Base-by-base conservation (phyloP, 2,329 filamentous ascomycete species). In the Torrubiella hemipterigena region DNA sequence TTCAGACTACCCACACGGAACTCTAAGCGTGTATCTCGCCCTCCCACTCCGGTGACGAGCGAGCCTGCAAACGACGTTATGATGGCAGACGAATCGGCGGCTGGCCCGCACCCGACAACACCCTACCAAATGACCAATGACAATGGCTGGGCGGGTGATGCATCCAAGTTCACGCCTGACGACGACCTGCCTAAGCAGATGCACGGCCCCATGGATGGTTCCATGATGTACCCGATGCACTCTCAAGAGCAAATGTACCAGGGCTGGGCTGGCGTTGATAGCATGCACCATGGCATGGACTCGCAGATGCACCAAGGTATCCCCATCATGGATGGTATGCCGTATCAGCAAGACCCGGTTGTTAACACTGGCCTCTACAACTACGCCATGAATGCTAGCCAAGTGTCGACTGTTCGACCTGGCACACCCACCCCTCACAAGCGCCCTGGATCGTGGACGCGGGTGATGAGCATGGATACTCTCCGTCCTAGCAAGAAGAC, bases 111-210 rank as follows among this genome's bases (percentile, higher is more conserved):
- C 37, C 57, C 57, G 2, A 57, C 56, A 30, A 60, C 57, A 9
- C 56, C 56, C 5, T 56, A 56, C 39, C 49, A 49, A 4, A 59
- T 61, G 27, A 57, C 57, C 12, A 53, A 52, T 31, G 55, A 58
- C 35, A 43, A 42, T 8, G 45, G 48, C 16, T 56, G 56, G 51
- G 50, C 55, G 4, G 42, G 51, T n/a, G 54, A 57, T 26, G 52
- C 53, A 5, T 55, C 55, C 31, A 55, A 55, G 39, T 58, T 59
- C 35, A 54, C 54, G 7, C 54, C 55, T 7, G 55, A 59, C 21
- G 38, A 43, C 5, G 39, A 35, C 10, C 38, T 33, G 6, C 46
- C 46, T 10, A 51, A 47, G 34, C 52, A 55, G 34, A 44, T 54
- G 40, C 47, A 48, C 33, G 30, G 31, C 17, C 31, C 32, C 17